Evolutionary conservation across 2,329 filamentous ascomycete species (phyloP), one percentile per base, ranked within the genome.

Genomic region (Ceratocystis cubensis): DNA sequence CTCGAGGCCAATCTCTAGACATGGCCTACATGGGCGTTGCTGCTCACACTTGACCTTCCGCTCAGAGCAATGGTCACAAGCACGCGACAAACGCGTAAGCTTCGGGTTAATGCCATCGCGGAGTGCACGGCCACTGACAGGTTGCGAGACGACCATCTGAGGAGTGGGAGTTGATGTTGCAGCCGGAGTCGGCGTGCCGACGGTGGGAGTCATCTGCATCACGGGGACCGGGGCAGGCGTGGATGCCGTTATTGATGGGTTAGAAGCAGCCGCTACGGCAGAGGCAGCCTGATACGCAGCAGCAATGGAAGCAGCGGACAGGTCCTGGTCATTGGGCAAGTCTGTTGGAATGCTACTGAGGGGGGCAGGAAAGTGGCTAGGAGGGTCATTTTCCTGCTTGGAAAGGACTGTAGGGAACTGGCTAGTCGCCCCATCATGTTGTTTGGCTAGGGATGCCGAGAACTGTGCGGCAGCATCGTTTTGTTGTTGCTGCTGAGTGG

Each of bases 1-100:
- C 64, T 82, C 79, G 63, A 84, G 82, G 28, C 79, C 77, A 20
- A 85, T 80, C 66, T 84, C 81, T 67, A 76, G 74, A 70, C 82
- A 85, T 3, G 82, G 81, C 30, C 78, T 78, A 71, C 82, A 85
- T 1, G 82, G 82, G 25, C 79, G 77, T 48, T 77, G 75, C 69
- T 83, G 81, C 71, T 84, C 81, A 73, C 82, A 84, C 74, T 85
- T 85, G 57, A 85, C 82, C 69, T 85, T 85, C 67, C 82, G 80
- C 73, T 82, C 80, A 67, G 82, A 84, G 72, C 82, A 85, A 78
- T 85, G 81, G 70, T 85, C 82, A 70, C 82, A 85, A 15, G 82
- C 82, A 63, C 82, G 79, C 68, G 82, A 77, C 41, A 85, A 76
- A 5, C 82, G 80, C 33, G 81, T 84, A 59, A 81, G 75, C 74